Base-by-base conservation (phyloP, 169 alveolate species). In the Plasmodium yoelii region DNA sequence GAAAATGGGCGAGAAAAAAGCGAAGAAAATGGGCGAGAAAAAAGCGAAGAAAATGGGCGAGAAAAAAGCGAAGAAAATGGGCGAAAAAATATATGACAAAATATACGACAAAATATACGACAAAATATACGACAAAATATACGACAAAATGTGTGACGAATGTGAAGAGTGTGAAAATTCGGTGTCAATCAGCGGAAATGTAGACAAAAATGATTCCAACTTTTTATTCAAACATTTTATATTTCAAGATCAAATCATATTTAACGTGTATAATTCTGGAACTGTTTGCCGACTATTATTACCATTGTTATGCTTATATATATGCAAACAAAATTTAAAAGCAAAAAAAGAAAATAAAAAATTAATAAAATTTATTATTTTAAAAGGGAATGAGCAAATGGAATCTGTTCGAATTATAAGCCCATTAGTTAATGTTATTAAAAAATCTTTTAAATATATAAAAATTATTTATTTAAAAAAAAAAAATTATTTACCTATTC, bases 371-470 rank as follows among this genome's bases (percentile, higher is more conserved):
- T 59, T 4, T 24, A 46, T 73, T n/a, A 47, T 73, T 12, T 10
- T 73, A 51, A 73, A 60, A 73, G 88, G 88, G 42, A 42, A 39
- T 67, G 39, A 59, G 44, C 88, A 73, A 60, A 73, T 73, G 88
- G 88, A 73, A 60, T 44, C 53, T 15, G 26, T 26, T 24, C 22
- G 88, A 59, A 60, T 73, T 42, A 73, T 73, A 47, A 22, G 55
- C 28, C 88, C 88, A 10, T 39, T 73, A 1, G 64, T 73, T 28
- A 47, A 73, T 5, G 88, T 73, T 26, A 1, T 73, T 12, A 60
- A 19, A 5, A 53, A 73, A 22, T 19, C 64, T 15, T 73, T 73
- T 19, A 47, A 18, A 28, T 73, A 47, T 34, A 28, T 73, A 73
- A 73, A 73, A 42, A 73, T 73, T 39, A 64, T 59, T 28, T 73